Evolutionary conservation across 2,329 filamentous ascomycete genomes (phyloP).

Genomic region (Exophiala viscosa): DNA sequence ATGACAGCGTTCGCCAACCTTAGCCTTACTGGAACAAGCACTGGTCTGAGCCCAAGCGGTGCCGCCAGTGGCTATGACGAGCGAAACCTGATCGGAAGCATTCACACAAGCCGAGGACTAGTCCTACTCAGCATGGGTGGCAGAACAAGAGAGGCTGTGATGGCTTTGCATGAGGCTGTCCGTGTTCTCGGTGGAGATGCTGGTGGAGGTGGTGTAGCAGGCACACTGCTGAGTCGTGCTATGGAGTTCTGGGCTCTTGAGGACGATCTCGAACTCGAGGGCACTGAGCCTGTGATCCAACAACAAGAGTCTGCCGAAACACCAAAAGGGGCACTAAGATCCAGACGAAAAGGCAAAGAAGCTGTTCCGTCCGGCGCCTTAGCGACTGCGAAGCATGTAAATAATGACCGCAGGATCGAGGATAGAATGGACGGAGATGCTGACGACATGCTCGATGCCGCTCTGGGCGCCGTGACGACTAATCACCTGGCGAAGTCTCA

Average conservation of each 20-base stretch:
- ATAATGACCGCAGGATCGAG: conserved; percentile 20
- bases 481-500: neutral
- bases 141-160: conserved; percentile 70
- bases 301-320: conserved; percentile 5
- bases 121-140: conserved; percentile 73
- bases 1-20: conserved; percentile 22
- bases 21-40: conserved; percentile 16
- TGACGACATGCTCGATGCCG: conserved; percentile 39
- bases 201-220: conserved; percentile 45
- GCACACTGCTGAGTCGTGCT: conserved; percentile 43
- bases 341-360: conserved; percentile 16
- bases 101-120: conserved; percentile 61
- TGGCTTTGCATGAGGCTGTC: conserved; percentile 72
- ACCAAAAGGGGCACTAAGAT: conserved; percentile 3
- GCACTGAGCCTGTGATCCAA: conserved; percentile 8
- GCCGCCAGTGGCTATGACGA: conserved; percentile 47
- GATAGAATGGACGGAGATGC: conserved; percentile 40
- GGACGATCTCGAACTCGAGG: conserved; percentile 29
- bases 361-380: neutral
- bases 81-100: conserved; percentile 43
- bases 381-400: conserved; percentile 2
- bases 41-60: conserved; percentile 29
- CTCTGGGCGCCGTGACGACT: conserved; percentile 28
- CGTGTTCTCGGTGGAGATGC: conserved; percentile 46
- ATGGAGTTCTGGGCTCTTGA: conserved; percentile 46